Percentiles rank a stretch among this genome's conserved stretches.
Evolutionary conservation across 176 grass and related monocot genomes (phyloP).

Genomic region (Raddia distichophylla): DNA sequence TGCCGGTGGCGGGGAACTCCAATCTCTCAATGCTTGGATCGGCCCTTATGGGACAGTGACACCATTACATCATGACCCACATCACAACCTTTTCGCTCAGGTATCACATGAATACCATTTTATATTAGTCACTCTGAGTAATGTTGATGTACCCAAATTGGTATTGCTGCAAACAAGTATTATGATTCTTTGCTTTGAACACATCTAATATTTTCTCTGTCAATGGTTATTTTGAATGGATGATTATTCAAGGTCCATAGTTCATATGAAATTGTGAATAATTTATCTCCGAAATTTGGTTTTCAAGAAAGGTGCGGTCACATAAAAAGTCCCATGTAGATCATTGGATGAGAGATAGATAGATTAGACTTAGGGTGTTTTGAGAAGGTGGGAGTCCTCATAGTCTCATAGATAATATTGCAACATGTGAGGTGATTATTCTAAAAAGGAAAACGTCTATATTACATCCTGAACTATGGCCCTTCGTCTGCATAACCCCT

Average conservation of each 20-base stretch:
- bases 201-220: background rate
- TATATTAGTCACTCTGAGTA: background rate
- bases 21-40: constrained; percentile 87
- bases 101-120: constrained; percentile 45
- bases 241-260: background rate
- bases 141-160: background rate
- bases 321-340: background rate
- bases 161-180: background rate
- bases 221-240: background rate
- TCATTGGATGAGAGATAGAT: background rate
- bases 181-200: constrained; percentile 3
- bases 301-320: background rate
- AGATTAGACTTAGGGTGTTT: background rate
- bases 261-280: background rate
- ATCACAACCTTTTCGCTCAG: constrained; percentile 95
- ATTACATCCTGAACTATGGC: too few species aligned
- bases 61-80: constrained; percentile 81
- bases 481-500: too few species aligned
- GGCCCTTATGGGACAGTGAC: constrained; percentile 79
- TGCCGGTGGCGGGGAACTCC: constrained; percentile 81
- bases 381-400: background rate
- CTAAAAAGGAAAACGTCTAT: too few species aligned
- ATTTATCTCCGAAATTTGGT: background rate
- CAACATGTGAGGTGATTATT: background rate
- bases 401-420: background rate